Base-by-base conservation (phyloP, 1,284 basidiomycete genomes). In the Heliocybe sulcata region DNA sequence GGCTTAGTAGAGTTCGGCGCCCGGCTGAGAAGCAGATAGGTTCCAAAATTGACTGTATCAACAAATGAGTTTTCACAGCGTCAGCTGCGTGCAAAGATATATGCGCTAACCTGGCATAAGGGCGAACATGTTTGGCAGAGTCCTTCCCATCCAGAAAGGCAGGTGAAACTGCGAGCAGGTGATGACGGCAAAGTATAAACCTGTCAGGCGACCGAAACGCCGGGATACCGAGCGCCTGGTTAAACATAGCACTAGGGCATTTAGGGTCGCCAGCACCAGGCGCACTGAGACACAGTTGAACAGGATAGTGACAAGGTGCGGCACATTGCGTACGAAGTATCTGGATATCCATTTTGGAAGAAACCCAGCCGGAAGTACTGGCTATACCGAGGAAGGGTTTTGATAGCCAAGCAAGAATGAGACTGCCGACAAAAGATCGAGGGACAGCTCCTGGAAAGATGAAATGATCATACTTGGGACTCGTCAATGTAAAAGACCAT, bases 81-180 rank as follows among this genome's bases (percentile, higher is more conserved):
- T 6, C 50, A 27, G 45, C 26, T n/a, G 27, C 50, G 45, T 54
- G 23, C 20, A 14, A 19, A 10, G 29, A 16, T 29, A 31, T 16
- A 26, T 26, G 38, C 14, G 1, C 80, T 53, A 60, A 94, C 92
- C 87, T 53, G 86, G 82, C 9, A 90, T 76, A 19, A 96, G 74
- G 2, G 94, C 94, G 59, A 94, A 84, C 82, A 94, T 95, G 68
- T 99, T 99, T 0, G 96, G 95, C 14, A 98, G 72, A 0, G 96
- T 97, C 49, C 96, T 76, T 2, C 93, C 85, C 71, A 92, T 89
- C 87, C 94, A 99, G 69, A 94, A 99, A 2, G 87, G 85, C 11
- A 94, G 69, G 68, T 98, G 96, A 66, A 98, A 98, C 67, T 97
- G 94, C 0, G 83, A 82, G 56, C 85, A 79, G 1, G 85, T 85